Base-by-base conservation (phyloP, 768 basidiomycete species). In the Royoungia palumana region DNA sequence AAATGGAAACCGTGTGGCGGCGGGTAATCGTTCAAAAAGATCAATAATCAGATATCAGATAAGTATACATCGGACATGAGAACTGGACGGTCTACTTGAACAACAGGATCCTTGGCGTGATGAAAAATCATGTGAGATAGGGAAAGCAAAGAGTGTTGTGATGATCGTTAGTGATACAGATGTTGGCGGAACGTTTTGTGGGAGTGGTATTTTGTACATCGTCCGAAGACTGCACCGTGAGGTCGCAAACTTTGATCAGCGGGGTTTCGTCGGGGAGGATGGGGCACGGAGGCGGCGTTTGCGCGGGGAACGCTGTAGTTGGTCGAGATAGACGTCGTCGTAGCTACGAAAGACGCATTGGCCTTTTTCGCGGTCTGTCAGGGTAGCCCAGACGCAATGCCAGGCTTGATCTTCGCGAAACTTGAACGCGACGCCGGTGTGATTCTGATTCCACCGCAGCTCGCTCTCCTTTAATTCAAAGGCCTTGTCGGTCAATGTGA, bases 351-450 rank as follows among this genome's bases (percentile, higher is more conserved):
- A 83, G 25, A 75, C 58, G 56, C 77, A 80, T 27, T 49, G 62
- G 27, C 72, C 73, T 25, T 67, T 61, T 58, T 81, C 75, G 50
- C 75, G 70, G 52, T 83, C 82, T 20, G 74, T 69, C 50, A 82
- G 71, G 22, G 72, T 74, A n/a, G 81, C 82, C 80, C 79, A 85
- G 30, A 85, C 74, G 63, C 80, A 83, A 49, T 82, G 79, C 82
- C 82, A 85, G n/a, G 60, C 61, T 35, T 35, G 54, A 32, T 72
- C 66, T 62, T 72, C 75, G 35, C 68, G 61, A 50, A 81, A 81
- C 54, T 80, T 81, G 66, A 84, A 67, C 19, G 78, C 82, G 19
- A 84, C 66, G 9, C 62, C 70, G 16, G 55, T 62, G 47, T 70
- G 69, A 49, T 67, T 65, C 47, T 72, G 63, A 34, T 64, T 57